These are phyloP conservation scores for Phytopythium litorale DNA, from an alignment of 352 stramenopile species.

Conservation along the genomic window DNA sequence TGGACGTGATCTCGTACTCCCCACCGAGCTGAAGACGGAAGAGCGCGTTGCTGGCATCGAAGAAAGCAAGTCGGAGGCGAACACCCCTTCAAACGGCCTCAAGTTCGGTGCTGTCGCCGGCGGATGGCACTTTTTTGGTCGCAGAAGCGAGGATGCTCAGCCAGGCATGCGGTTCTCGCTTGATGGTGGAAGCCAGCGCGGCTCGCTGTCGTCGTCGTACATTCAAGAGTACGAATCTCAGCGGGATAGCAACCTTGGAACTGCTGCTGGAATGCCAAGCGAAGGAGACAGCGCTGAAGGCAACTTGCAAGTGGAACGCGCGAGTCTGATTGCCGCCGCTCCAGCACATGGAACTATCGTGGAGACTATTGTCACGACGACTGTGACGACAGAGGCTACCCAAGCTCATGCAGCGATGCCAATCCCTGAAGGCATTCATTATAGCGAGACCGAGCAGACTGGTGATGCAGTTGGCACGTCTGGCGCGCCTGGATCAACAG, in stretches of 20 bases:
- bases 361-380: background rate
- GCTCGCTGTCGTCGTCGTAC: constrained; percentile 1
- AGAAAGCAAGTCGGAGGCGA: background rate
- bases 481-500: background rate
- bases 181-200: constrained; percentile 3
- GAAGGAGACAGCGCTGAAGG: background rate
- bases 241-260: background rate
- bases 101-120: constrained; percentile 3
- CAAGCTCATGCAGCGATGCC: background rate
- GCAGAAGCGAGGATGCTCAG: constrained; percentile 1
- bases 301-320: background rate
- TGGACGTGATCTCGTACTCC: constrained; percentile 1
- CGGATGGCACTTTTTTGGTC: constrained; percentile 3
- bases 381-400: background rate
- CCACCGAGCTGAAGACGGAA: background rate
- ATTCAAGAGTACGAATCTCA: background rate
- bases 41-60: background rate
- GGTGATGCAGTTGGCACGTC: background rate
- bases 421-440: background rate
- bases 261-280: background rate
- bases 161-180: background rate
- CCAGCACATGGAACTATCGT: constrained; percentile 4
- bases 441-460: constrained; percentile 4
- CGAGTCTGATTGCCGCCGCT: background rate
- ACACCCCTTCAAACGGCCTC: background rate